A percentile compares a stretch with the other conserved stretches of the same genome.
phyloP scores from a whole-genome alignment of 164 flowering plant species.

The Annona squamosa region DNA sequence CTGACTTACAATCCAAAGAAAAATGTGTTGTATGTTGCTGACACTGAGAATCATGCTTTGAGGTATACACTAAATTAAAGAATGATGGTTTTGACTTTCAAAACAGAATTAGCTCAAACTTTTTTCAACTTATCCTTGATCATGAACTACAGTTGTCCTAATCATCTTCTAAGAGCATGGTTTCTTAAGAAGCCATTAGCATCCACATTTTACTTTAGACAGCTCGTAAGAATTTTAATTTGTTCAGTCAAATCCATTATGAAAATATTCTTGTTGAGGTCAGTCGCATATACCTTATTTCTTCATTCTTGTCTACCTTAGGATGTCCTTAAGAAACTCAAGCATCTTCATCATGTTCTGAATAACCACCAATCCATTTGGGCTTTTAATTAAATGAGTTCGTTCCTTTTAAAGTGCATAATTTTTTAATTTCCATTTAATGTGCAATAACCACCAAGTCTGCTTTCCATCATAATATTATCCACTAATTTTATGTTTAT shows the following conservation, averaged over 20 bases:
- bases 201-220: not conserved
- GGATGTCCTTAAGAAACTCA: too few species aligned
- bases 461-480: not conserved
- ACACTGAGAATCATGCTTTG: constrained; percentile 95
- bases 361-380: too few species aligned
- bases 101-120: not conserved
- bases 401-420: too few species aligned
- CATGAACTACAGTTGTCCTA: not conserved
- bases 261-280: not conserved
- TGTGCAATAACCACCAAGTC: too few species aligned
- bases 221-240: not conserved
- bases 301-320: too few species aligned
- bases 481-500: not conserved
- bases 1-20: constrained; percentile 86
- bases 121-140: not conserved
- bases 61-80: constrained; percentile 40
- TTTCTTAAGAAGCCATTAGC: not conserved
- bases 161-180: not conserved
- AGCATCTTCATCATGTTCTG: too few species aligned
- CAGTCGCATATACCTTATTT: too few species aligned
- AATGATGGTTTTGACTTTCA: not conserved
- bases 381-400: too few species aligned
- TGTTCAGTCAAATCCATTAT: not conserved
- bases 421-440: too few species aligned
- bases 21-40: constrained; percentile 89